phyloP scores from a whole-genome alignment of 1,284 basidiomycete genomes.

The Schizopora paradoxa region DNA sequence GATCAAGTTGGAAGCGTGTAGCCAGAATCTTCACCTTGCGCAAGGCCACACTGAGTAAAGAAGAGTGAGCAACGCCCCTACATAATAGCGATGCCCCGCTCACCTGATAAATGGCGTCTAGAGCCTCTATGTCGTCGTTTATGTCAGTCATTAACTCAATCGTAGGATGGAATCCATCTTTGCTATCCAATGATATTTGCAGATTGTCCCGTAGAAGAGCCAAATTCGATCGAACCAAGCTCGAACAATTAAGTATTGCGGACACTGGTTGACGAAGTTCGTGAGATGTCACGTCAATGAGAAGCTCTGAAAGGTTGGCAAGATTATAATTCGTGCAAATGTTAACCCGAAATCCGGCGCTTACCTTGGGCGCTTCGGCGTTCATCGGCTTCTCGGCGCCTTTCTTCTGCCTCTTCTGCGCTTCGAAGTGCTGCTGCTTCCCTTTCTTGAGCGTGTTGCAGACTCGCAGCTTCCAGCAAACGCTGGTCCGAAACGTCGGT shows the following conservation, averaged over 20 bases:
- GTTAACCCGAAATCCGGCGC: neutral
- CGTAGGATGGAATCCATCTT: slow-evolving; percentile 25
- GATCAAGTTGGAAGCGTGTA: neutral
- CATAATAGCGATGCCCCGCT: neutral
- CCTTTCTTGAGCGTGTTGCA: slow-evolving; percentile 24
- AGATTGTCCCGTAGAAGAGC: slow-evolving; percentile 25
- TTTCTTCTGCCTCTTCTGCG: slow-evolving; percentile 24
- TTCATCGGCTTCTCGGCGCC: slow-evolving; percentile 24
- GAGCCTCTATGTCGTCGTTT: slow-evolving; percentile 31
- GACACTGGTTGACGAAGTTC: slow-evolving; percentile 27
- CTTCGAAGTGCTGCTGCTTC: slow-evolving; percentile 23
- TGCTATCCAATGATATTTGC: slow-evolving; percentile 17
- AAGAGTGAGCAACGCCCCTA: neutral
- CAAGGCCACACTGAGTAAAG: slow-evolving; percentile 27
- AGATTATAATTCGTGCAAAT: neutral
- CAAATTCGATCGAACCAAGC: slow-evolving; percentile 23
- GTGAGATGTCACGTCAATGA: slow-evolving; percentile 27
- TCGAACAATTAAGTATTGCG: slow-evolving; percentile 25
- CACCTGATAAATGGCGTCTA: slow-evolving; percentile 26
- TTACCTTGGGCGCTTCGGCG: slow-evolving; percentile 25
- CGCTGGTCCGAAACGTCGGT: slow-evolving; percentile 26
- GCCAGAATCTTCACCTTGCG: slow-evolving; percentile 24
- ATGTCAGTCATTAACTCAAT: slow-evolving; percentile 29
- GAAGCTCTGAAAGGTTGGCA: slow-evolving; percentile 19
- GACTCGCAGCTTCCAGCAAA: slow-evolving; percentile 22